Percentiles rank a stretch among this genome's conserved stretches.
phyloP scores from a whole-genome alignment of 768 basidiomycete genomes.

The Tricholoma terreum region DNA sequence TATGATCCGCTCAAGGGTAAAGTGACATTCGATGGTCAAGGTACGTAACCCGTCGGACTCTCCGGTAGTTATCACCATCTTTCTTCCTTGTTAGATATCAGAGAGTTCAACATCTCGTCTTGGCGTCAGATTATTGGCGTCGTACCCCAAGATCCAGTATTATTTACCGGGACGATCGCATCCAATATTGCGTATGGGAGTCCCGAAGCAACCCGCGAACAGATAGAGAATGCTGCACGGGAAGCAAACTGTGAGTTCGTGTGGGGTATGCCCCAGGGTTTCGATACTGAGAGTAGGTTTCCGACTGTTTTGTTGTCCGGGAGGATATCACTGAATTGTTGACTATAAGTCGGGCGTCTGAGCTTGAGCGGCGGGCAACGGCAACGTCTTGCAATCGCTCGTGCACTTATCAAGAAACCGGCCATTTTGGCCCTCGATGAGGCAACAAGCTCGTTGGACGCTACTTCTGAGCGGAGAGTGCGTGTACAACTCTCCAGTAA shows the following conservation, averaged over 20 bases:
- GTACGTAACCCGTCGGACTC: constrained; percentile 37
- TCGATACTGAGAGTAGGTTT: constrained; percentile 83
- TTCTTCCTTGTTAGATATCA: constrained; percentile 59
- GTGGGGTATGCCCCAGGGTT: constrained; percentile 90
- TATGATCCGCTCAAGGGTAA: constrained; percentile 85
- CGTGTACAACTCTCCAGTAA: constrained; percentile 11
- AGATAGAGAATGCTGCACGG: constrained; percentile 85
- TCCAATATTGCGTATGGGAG: constrained; percentile 93
- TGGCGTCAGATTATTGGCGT: constrained; percentile 90
- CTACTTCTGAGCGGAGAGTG: constrained; percentile 81
- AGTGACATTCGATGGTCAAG: constrained; percentile 84
- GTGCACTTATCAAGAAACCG: constrained; percentile 87
- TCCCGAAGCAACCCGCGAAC: constrained; percentile 66
- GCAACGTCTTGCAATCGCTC: constrained; percentile 78
- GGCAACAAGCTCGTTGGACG: constrained; percentile 86
- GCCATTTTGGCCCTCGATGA: constrained; percentile 87
- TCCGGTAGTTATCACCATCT: not conserved
- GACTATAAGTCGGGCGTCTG: constrained; percentile 54
- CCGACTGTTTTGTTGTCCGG: not conserved
- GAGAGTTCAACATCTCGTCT: constrained; percentile 77
- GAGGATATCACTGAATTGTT: constrained; percentile 3
- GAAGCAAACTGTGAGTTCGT: constrained; percentile 96
- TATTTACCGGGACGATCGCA: constrained; percentile 92
- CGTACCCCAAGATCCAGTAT: constrained; percentile 92
- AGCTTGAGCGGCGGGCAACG: constrained; percentile 79